Conservation (phyloP, 2,329 filamentous ascomycete genomes). For the Alternaria ethzedia region DNA sequence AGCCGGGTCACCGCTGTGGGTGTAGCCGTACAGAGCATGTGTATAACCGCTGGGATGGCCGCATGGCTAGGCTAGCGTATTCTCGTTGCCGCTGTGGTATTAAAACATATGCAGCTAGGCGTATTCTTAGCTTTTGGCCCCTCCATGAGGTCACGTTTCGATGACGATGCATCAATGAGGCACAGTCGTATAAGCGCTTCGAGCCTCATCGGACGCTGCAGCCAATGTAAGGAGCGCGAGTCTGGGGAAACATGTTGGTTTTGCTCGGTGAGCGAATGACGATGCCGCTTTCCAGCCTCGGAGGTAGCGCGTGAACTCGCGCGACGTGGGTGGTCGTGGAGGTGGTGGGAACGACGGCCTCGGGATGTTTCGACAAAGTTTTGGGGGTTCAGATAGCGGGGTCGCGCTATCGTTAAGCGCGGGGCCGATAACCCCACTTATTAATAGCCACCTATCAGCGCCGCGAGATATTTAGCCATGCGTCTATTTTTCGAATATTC, state of each 20-base stretch:
- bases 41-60: constrained; percentile 38
- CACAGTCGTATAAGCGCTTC: constrained; percentile 33
- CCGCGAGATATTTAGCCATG: constrained; percentile 7
- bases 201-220: constrained; percentile 24
- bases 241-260: constrained; percentile 13
- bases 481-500: constrained; percentile 11
- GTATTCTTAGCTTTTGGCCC: constrained; percentile 38
- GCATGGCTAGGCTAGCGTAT: constrained; percentile 24
- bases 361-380: constrained; percentile 10
- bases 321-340: constrained; percentile 6
- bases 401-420: constrained; percentile 25
- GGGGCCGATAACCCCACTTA: constrained; percentile 21
- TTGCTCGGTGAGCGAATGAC: constrained; percentile 14
- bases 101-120: constrained; percentile 26
- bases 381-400: constrained; percentile 15
- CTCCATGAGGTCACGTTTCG: constrained; percentile 25
- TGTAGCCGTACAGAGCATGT: constrained; percentile 31
- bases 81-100: constrained; percentile 30
- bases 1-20: constrained; percentile 25
- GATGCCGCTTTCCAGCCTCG: not conserved
- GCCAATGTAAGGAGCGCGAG: constrained; percentile 6
- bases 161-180: constrained; percentile 32
- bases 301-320: constrained; percentile 14
- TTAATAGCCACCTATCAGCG: constrained; percentile 19
- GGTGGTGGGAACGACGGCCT: not conserved